Conservation (phyloP, 2,329 filamentous ascomycete genomes). For the Macrophomina tecta region DNA sequence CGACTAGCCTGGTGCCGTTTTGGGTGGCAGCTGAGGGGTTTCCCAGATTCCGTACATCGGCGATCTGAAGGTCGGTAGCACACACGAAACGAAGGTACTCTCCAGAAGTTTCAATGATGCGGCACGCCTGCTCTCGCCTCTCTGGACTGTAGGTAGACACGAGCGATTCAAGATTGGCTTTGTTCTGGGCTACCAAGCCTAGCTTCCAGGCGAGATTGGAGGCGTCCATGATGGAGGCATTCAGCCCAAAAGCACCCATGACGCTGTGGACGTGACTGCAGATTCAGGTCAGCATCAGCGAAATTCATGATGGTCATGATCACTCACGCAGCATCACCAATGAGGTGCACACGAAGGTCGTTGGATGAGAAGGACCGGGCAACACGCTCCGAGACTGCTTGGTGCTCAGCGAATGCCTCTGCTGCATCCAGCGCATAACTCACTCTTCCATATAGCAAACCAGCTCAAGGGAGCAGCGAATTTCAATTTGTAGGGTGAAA, state of each 20-base stretch:
- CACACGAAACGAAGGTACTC: conserved; percentile 36
- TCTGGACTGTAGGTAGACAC: conserved; percentile 42
- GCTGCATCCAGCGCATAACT: not conserved
- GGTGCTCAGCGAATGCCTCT: not conserved
- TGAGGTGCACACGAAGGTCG: conserved; percentile 42
- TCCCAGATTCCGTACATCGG: conserved; percentile 30
- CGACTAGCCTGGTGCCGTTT: not conserved
- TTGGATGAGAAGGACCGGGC: conserved; percentile 40
- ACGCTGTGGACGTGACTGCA: conserved; percentile 43
- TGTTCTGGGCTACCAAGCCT: conserved; percentile 34
- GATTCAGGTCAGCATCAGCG: not conserved
- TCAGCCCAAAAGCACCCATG: conserved; percentile 47
- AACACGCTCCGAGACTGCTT: conserved; percentile 41
- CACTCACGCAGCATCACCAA: conserved; percentile 42
- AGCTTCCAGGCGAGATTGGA: conserved; percentile 47
- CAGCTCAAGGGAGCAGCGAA: conserved; percentile 42
- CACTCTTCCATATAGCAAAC: conserved; percentile 44
- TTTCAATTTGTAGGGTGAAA: conserved; percentile 41
- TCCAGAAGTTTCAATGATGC: conserved; percentile 36
- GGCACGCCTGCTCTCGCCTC: conserved; percentile 34
- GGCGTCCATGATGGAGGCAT: conserved; percentile 45
- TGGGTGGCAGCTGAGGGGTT: not conserved
- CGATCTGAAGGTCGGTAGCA: conserved; percentile 33
- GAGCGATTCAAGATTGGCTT: conserved; percentile 34
- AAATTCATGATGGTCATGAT: not conserved